Percentiles rank a stretch among this genome's conserved stretches.
Evolutionary conservation across 1,139 yeast species (phyloP).

Genomic region (Diutina sp.): DNA sequence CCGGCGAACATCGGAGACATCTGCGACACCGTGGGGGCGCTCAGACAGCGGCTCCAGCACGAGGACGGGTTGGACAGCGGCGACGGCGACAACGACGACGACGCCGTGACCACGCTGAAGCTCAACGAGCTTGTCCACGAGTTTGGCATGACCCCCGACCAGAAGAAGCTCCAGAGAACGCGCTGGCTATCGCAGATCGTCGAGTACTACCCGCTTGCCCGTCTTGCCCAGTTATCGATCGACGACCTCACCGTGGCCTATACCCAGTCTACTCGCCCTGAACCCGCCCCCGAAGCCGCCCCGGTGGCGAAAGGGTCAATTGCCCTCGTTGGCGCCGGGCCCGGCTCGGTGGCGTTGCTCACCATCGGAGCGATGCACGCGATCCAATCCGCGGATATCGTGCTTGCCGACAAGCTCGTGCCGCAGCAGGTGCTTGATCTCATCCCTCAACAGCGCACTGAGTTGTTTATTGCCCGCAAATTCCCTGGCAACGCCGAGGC

Average conservation of each 20-base stretch:
- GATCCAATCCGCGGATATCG: slow-evolving; percentile 69
- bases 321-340: slow-evolving; percentile 86
- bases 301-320: slow-evolving; percentile 36
- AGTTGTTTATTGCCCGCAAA: slow-evolving; percentile 76
- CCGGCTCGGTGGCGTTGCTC: slow-evolving; percentile 74
- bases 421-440: slow-evolving; percentile 78
- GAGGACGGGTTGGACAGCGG: slow-evolving; percentile 28
- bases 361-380: slow-evolving; percentile 80
- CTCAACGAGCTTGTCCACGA: slow-evolving; percentile 55
- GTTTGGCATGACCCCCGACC: slow-evolving; percentile 38
- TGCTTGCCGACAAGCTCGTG: slow-evolving; percentile 84
- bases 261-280: slow-evolving; percentile 9
- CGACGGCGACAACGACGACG: slow-evolving; percentile 56
- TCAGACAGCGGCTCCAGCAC: slow-evolving; percentile 43
- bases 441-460: slow-evolving; percentile 57
- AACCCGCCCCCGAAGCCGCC: background rate
- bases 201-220: slow-evolving; percentile 73
- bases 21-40: slow-evolving; percentile 54
- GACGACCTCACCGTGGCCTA: slow-evolving; percentile 37
- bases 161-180: slow-evolving; percentile 46
- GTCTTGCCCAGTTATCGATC: slow-evolving; percentile 44
- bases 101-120: slow-evolving; percentile 43
- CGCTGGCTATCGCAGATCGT: slow-evolving; percentile 87
- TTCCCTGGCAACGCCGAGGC: slow-evolving; percentile 95
- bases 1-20: slow-evolving; percentile 63